These are phyloP conservation scores for Trypanosoma cruzi DNA, from an alignment of 208 protist species.

Conservation along the genomic window DNA sequence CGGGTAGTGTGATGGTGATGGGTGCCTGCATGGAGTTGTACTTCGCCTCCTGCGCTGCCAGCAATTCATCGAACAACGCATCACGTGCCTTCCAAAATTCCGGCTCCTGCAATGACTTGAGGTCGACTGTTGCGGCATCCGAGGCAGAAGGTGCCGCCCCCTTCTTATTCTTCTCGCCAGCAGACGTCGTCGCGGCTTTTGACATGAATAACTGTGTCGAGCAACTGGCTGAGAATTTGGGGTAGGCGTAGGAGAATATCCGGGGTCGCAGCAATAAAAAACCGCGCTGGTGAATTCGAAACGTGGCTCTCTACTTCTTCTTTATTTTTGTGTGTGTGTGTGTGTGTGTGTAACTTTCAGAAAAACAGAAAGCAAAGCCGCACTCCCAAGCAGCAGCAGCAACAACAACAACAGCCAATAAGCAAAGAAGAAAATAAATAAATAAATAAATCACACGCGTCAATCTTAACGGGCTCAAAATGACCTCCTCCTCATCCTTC, in stretches of 20 bases:
- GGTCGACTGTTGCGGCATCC: constrained; percentile 43
- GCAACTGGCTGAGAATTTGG: not conserved
- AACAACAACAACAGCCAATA: no score
- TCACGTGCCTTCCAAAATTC: constrained; percentile 72
- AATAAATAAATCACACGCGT: no score
- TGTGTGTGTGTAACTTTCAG: no score
- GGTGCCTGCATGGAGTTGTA: constrained; percentile 69
- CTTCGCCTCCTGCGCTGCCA: constrained; percentile 63
- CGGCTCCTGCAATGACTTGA: constrained; percentile 61
- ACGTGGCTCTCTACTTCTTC: constrained; percentile 1
- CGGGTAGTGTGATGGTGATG: constrained; percentile 96
- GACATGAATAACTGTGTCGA: not conserved
- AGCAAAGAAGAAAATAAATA: no score
- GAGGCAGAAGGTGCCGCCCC: constrained; percentile 7
- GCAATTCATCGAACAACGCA: constrained; percentile 81
- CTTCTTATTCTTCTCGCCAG: constrained; percentile 6
- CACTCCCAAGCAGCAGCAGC: no score
- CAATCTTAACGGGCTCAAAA: no score
- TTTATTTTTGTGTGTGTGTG: no score
- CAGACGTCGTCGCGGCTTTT: not conserved
- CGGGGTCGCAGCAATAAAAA: constrained; percentile 3
- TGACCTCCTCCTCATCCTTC: no score
- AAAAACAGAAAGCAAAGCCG: no score
- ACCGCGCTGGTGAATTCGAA: constrained; percentile 30
- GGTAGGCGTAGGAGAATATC: not conserved